Conservation (phyloP, 148 eudicot species). For the Arbutus unedo region DNA sequence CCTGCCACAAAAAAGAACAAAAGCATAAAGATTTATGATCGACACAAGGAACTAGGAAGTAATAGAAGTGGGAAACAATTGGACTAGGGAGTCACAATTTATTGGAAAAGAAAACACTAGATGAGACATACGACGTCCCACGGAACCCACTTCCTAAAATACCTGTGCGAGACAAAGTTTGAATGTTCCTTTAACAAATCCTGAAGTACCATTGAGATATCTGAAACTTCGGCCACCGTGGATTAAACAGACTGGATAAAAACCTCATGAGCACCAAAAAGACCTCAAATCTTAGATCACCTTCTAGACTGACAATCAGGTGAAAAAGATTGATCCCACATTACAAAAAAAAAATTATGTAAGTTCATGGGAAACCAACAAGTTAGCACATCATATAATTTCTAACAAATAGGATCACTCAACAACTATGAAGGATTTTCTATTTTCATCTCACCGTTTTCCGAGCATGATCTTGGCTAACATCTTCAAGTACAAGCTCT, state of each 20-base stretch:
- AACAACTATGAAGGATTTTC: not conserved
- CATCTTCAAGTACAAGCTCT: constrained; percentile 95
- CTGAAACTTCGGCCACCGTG: not conserved
- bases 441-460: constrained; percentile 68
- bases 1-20: not conserved
- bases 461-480: constrained; percentile 97
- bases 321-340: not conserved
- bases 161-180: not conserved
- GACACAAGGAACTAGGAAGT: constrained; percentile 8
- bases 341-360: not conserved
- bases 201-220: not conserved
- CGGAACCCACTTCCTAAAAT: not conserved
- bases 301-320: not conserved
- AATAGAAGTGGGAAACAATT: not conserved
- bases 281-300: not conserved
- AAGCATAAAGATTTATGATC: not conserved
- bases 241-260: not conserved
- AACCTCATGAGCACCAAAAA: not conserved
- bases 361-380: not conserved
- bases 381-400: not conserved
- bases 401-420: not conserved
- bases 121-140: not conserved
- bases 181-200: not conserved
- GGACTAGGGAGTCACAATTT: not conserved
- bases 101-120: not conserved